Conservation (phyloP, 441 rosid genomes). For the Bocquillonia castaneifolia region DNA sequence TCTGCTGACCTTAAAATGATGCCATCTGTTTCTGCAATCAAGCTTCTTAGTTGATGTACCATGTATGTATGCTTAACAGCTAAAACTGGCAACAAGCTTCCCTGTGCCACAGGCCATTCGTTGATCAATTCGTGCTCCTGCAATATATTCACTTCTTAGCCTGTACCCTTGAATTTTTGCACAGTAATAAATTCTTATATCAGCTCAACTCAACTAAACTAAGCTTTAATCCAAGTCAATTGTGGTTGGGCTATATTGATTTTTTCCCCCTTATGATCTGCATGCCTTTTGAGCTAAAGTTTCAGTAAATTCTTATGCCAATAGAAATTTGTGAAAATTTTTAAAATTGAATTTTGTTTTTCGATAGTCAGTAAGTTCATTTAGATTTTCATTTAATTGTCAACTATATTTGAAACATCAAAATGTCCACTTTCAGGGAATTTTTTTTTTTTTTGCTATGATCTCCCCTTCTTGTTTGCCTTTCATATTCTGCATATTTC, state of each 20-base stretch:
- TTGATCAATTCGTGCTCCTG: background rate
- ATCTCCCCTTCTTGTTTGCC: background rate
- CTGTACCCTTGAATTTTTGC: background rate
- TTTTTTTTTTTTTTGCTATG: background rate
- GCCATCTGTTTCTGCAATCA: background rate
- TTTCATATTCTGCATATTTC: background rate
- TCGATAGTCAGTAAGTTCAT: background rate
- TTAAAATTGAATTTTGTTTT: background rate
- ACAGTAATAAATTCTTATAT: background rate
- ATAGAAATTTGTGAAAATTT: background rate
- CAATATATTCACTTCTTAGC: background rate
- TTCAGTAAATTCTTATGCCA: too few species aligned
- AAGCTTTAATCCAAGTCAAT: too few species aligned
- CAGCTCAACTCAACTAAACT: too few species aligned
- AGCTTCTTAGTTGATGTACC: background rate
- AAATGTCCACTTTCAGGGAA: background rate
- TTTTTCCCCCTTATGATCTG: too few species aligned
- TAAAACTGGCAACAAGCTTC: background rate
- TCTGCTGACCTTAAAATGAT: background rate
- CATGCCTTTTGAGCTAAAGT: too few species aligned
- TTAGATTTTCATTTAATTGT: background rate
- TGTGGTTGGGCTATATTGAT: too few species aligned
- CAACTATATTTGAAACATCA: background rate
- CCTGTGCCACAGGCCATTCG: background rate
- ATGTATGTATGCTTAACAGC: background rate